phyloP scores from a whole-genome alignment of 768 basidiomycete genomes.

The Mycena epipterygia region DNA sequence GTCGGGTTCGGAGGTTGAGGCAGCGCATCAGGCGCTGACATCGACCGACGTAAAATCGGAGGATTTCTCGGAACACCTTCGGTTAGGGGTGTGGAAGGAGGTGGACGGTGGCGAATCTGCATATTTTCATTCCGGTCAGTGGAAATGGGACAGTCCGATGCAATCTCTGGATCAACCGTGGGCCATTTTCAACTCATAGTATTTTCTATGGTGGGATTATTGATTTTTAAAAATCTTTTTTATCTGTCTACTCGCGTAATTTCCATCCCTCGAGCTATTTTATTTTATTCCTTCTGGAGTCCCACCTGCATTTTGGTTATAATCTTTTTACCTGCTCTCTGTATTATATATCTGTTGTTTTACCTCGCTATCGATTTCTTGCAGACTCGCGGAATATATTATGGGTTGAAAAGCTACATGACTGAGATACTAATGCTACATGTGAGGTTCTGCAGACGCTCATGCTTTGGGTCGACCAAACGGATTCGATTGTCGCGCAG shows the following conservation, averaged over 20 bases:
- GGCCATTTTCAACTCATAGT: slow-evolving; percentile 76
- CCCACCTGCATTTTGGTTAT: slow-evolving; percentile 57
- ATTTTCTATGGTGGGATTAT: slow-evolving; percentile 52
- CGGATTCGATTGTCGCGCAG: slow-evolving; percentile 56
- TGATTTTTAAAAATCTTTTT: slow-evolving; percentile 49
- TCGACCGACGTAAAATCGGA: slow-evolving; percentile 68
- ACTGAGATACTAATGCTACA: slow-evolving; percentile 24
- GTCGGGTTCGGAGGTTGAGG: slow-evolving; percentile 75
- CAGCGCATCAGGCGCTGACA: slow-evolving; percentile 57
- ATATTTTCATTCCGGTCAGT: slow-evolving; percentile 71
- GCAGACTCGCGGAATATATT: slow-evolving; percentile 39
- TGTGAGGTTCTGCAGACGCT: neutral
- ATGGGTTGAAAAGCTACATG: slow-evolving; percentile 12
- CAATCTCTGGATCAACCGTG: slow-evolving; percentile 75
- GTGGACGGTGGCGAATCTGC: slow-evolving; percentile 83
- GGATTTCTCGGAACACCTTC: slow-evolving; percentile 66
- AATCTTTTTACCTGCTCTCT: slow-evolving; percentile 55
- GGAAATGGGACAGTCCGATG: slow-evolving; percentile 85
- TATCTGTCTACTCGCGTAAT: slow-evolving; percentile 47
- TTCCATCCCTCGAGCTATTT: slow-evolving; percentile 46
- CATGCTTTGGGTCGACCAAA: slow-evolving; percentile 27
- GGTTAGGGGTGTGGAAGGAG: slow-evolving; percentile 74
- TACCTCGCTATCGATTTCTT: slow-evolving; percentile 69
- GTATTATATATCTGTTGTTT: slow-evolving; percentile 74
- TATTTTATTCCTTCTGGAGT: slow-evolving; percentile 53